Conservation (phyloP, 169 alveolate species). For the Perkinsus marinus region DNA sequence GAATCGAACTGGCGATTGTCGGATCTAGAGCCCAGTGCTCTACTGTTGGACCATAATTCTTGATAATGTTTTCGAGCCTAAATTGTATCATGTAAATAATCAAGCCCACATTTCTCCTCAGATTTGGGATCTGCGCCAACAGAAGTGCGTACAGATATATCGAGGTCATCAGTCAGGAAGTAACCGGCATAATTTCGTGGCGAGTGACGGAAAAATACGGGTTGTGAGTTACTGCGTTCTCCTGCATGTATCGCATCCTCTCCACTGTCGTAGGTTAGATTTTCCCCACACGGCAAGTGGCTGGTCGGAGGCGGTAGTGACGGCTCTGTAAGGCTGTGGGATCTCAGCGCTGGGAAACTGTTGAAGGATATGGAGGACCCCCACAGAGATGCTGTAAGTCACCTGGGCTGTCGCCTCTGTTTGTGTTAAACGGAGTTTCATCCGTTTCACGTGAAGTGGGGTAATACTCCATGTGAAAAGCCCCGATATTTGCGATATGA, state of each 20-base stretch:
- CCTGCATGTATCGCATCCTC: neutral
- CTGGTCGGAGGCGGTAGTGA: slow-evolving; percentile 57
- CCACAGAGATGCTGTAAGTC: neutral
- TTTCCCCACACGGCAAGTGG: slow-evolving; percentile 59
- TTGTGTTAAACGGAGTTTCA: no score
- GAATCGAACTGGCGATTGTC: neutral
- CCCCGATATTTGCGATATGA: no score
- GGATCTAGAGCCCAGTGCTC: neutral
- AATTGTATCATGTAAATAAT: neutral
- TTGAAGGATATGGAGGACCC: neutral
- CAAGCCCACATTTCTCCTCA: neutral
- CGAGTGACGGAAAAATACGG: neutral
- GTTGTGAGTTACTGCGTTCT: neutral
- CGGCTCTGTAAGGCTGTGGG: slow-evolving; percentile 47
- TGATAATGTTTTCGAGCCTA: neutral
- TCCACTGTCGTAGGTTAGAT: slow-evolving; percentile 20
- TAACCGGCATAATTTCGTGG: neutral
- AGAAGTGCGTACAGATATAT: slow-evolving; percentile 25
- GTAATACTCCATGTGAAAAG: no score
- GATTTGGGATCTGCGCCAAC: slow-evolving; percentile 52
- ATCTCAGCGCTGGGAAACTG: slow-evolving; percentile 32
- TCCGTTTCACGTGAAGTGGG: no score
- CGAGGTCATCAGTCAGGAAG: slow-evolving; percentile 29
- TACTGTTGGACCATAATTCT: neutral
- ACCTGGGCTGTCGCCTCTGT: no score